Evolutionary conservation across 169 alveolate genomes (phyloP), one percentile per base, ranked within the genome.

Genomic region (Besnoitia besnoiti): DNA sequence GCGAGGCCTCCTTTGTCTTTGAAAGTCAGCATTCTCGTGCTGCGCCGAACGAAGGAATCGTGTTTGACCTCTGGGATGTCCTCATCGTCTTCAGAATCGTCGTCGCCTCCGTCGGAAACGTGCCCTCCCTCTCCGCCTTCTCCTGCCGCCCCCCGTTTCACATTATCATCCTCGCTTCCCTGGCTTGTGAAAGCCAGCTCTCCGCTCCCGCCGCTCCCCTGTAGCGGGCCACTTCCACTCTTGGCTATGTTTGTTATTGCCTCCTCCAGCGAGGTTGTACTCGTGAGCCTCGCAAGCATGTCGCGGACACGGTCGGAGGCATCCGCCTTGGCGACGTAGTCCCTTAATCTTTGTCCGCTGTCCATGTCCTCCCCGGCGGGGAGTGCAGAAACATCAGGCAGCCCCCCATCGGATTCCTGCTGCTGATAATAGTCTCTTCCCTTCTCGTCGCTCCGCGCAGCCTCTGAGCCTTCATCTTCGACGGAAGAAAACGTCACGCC

Each of bases 1-100:
- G 92, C 85, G 51, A 88, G 85, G 49, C 92, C 92, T 10, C 92
- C 92, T 49, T 55, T 44, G 42, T 88, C 92, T 67, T 88, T 88
- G 47, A 88, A 88, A 30, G 92, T 88, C 87, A 88, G 75, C 49
- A 47, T 30, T 7, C 92, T 3, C 19, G 92, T 88, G 84, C 47
- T 49, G 37, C 92, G 40, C 10, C 92, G 33, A 0, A 88, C 92
- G 44, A 88, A 67, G 40, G 92, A 85, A 12, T 88, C 92, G n/a
- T 30, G 80, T n/a, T 19, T n/a, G 42, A 67, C n/a, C 3, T n/a
- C 44, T 1, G 80, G 80, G 1, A n/a, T 30, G 19, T 30, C 80
- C 44, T 14, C 80, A 16, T 30, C 80, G 10, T 67, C 80, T 19
- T n/a, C 12, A 1, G 10, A 37, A 0, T n/a, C n/a, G 39, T 67